Evolutionary conservation across 1,284 basidiomycete species (phyloP).

Genomic region (Earliella scabrosa): DNA sequence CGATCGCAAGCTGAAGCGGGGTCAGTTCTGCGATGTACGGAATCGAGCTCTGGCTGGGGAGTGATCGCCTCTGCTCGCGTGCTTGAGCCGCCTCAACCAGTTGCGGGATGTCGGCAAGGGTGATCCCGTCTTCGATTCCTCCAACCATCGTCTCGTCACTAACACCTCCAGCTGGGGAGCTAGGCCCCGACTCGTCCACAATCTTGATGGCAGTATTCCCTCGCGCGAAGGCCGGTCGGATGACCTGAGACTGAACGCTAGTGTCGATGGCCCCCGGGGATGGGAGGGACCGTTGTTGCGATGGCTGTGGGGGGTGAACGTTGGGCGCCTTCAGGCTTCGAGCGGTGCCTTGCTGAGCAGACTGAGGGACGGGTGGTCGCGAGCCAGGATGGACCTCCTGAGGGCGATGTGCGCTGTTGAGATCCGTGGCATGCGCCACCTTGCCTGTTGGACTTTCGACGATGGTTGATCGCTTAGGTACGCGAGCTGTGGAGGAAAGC

Average conservation of each 20-base stretch:
- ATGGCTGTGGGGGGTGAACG: slow-evolving; percentile 23
- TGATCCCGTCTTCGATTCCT: slow-evolving; percentile 81
- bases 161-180: slow-evolving; percentile 59
- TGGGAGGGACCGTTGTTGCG: slow-evolving; percentile 25
- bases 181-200: slow-evolving; percentile 81
- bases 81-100: slow-evolving; percentile 92
- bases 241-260: slow-evolving; percentile 49
- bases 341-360: slow-evolving; percentile 23
- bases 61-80: slow-evolving; percentile 79
- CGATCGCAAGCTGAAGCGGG: slow-evolving; percentile 85
- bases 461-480: slow-evolving; percentile 94
- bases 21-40: slow-evolving; percentile 87
- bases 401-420: slow-evolving; percentile 29
- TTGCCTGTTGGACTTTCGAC: slow-evolving; percentile 95
- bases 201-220: slow-evolving; percentile 91
- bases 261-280: slow-evolving; percentile 44
- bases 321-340: slow-evolving; percentile 38
- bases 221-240: slow-evolving; percentile 77
- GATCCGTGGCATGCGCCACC: slow-evolving; percentile 71
- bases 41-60: slow-evolving; percentile 75
- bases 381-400: slow-evolving; percentile 28
- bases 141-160: slow-evolving; percentile 32
- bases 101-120: slow-evolving; percentile 96
- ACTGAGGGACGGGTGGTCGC: slow-evolving; percentile 23
- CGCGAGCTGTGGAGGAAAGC: slow-evolving; percentile 87